These are phyloP conservation scores for Herpetomonas tarakana DNA, from an alignment of 208 protist species.

Conservation along the genomic window DNA sequence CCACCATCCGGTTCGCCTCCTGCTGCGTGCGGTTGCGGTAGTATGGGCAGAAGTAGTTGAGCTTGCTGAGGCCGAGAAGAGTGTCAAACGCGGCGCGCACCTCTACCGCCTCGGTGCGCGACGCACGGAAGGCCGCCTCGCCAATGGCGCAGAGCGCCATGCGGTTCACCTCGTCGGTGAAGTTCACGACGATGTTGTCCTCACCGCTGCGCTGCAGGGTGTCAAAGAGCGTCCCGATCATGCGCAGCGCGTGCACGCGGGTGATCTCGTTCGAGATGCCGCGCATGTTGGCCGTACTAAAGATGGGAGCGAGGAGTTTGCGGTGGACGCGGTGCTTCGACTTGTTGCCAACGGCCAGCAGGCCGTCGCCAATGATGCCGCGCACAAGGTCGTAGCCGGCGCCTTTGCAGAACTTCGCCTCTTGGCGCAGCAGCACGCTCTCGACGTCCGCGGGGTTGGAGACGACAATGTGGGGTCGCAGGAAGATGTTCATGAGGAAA, in stretches of 20 bases:
- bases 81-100: constrained; percentile 38
- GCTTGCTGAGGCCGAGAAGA: constrained; percentile 33
- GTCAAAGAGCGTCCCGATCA: constrained; percentile 34
- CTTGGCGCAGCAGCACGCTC: constrained; percentile 39
- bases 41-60: constrained; percentile 62
- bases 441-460: constrained; percentile 44
- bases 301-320: constrained; percentile 35
- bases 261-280: constrained; percentile 39
- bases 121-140: constrained; percentile 47
- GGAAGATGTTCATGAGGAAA: constrained; percentile 55
- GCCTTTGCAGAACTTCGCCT: constrained; percentile 33
- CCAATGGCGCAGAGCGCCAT: constrained; percentile 49
- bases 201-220: constrained; percentile 20
- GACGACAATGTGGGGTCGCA: constrained; percentile 45
- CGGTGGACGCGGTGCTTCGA: constrained; percentile 38
- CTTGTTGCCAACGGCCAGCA: constrained; percentile 42
- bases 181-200: constrained; percentile 23
- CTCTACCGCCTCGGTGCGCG: constrained; percentile 24
- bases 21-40: constrained; percentile 30
- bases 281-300: constrained; percentile 36
- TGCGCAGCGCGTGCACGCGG: constrained; percentile 36
- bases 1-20: constrained; percentile 24
- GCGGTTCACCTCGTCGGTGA: constrained; percentile 36
- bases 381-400: constrained; percentile 53
- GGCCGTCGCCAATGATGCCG: constrained; percentile 43